phyloP scores from a whole-genome alignment of 129 eudicot genomes.

The Rutidosis leptorrhynchoides region DNA sequence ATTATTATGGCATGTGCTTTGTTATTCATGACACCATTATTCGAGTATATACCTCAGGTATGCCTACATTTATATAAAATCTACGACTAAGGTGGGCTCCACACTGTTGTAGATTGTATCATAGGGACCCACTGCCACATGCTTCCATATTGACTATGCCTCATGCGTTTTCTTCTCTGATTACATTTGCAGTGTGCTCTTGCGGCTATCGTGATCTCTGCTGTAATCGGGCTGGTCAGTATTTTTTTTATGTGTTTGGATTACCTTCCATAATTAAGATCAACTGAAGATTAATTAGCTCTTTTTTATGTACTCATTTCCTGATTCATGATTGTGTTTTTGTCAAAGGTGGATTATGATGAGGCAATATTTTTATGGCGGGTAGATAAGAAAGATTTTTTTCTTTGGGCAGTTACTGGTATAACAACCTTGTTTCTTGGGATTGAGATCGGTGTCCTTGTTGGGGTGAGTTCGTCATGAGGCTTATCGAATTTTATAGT shows the following conservation, averaged over 20 bases:
- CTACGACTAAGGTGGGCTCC: background rate
- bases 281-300: background rate
- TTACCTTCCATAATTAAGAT: background rate
- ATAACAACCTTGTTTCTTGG: constrained; percentile 82
- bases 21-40: constrained; percentile 68
- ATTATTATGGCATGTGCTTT: constrained; percentile 72
- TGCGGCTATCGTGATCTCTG: constrained; percentile 93
- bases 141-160: background rate
- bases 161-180: background rate
- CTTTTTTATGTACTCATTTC: constrained; percentile 8
- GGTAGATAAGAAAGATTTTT: constrained; percentile 86
- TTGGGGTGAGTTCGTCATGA: constrained; percentile 61
- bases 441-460: constrained; percentile 94
- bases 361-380: constrained; percentile 93
- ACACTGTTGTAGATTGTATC: background rate
- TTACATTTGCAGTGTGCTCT: constrained; percentile 70
- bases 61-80: background rate
- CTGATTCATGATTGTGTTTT: constrained; percentile 17
- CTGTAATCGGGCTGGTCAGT: constrained; percentile 94
- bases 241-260: background rate
- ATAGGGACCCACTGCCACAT: background rate
- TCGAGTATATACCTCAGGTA: constrained; percentile 84
- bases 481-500: background rate
- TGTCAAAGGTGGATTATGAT: constrained; percentile 88
- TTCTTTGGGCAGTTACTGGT: constrained; percentile 80